Conservation (phyloP, 768 basidiomycete species). For the Suillus bovinus region DNA sequence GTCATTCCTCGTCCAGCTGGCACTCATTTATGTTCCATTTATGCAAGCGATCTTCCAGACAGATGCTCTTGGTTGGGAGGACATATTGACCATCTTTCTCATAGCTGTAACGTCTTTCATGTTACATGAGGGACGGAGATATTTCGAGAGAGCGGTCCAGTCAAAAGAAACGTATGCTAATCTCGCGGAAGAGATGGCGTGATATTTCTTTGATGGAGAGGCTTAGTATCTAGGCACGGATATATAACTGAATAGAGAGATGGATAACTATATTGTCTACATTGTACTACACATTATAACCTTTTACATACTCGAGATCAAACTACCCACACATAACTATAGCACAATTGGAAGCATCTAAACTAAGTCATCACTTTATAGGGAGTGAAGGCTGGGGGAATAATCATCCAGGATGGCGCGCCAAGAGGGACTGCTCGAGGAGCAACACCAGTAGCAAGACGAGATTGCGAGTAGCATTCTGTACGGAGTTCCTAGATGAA, state of each 20-base stretch:
- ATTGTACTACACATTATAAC: constrained; percentile 13
- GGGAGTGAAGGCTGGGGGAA: constrained; percentile 30
- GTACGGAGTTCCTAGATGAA: constrained; percentile 25
- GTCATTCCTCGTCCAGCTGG: constrained; percentile 83
- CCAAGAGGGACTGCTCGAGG: constrained; percentile 18
- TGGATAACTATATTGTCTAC: constrained; percentile 6
- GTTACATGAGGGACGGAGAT: constrained; percentile 77
- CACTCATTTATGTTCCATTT: constrained; percentile 85
- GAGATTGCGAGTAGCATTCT: constrained; percentile 33
- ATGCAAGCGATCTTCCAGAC: constrained; percentile 96
- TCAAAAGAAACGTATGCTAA: constrained; percentile 51
- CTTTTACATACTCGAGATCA: constrained; percentile 1
- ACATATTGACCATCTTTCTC: constrained; percentile 68
- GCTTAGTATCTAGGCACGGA: not conserved
- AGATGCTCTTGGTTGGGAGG: constrained; percentile 66
- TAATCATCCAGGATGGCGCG: constrained; percentile 22
- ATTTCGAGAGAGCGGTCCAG: constrained; percentile 69
- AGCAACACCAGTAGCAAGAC: constrained; percentile 23
- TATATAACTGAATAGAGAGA: constrained; percentile 1
- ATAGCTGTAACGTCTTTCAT: constrained; percentile 65
- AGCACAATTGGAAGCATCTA: not conserved
- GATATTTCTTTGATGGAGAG: constrained; percentile 6
- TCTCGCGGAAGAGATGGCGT: constrained; percentile 64
- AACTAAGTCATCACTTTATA: constrained; percentile 12
- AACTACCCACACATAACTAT: not conserved